Percentiles rank a stretch among this genome's conserved stretches.
These are phyloP conservation scores for Aspergillus nanangensis DNA, from an alignment of 495 filamentous ascomycete species.

Conservation along the genomic window DNA sequence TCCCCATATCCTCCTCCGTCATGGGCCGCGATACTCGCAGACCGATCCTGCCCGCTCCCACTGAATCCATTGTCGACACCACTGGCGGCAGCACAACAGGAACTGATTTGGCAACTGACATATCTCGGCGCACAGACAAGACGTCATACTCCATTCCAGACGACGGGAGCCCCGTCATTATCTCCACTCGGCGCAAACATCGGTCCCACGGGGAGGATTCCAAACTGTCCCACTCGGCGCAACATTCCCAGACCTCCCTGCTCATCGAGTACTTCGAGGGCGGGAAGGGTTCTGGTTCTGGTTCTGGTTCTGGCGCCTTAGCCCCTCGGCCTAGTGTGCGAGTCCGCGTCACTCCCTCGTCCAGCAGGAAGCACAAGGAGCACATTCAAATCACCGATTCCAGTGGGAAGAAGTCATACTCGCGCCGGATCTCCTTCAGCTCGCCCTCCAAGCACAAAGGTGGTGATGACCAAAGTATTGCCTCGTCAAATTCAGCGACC, in stretches of 20 bases:
- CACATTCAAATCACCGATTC: constrained; percentile 80
- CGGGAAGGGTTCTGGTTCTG: constrained; percentile 68
- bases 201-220: constrained; percentile 48
- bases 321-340: constrained; percentile 83
- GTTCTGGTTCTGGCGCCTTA: constrained; percentile 46
- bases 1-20: constrained; percentile 26
- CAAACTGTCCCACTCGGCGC: constrained; percentile 45
- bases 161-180: constrained; percentile 90
- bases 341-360: constrained; percentile 87
- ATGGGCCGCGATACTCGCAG: constrained; percentile 71
- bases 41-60: constrained; percentile 71
- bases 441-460: constrained; percentile 53
- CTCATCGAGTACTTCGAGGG: constrained; percentile 98
- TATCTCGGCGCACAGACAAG: constrained; percentile 74
- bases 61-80: constrained; percentile 66
- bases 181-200: constrained; percentile 65
- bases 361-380: constrained; percentile 59
- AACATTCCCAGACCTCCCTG: constrained; percentile 81
- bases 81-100: constrained; percentile 54
- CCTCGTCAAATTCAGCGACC: constrained; percentile 67
- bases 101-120: constrained; percentile 72
- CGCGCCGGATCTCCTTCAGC: constrained; percentile 56
- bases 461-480: constrained; percentile 51
- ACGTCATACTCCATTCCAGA: constrained; percentile 89
- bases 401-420: constrained; percentile 61